A percentile compares a stretch with the other conserved stretches of the same genome.
phyloP scores from a whole-genome alignment of 1,139 yeast genomes.

The Geotrichum cucujoidarum region DNA sequence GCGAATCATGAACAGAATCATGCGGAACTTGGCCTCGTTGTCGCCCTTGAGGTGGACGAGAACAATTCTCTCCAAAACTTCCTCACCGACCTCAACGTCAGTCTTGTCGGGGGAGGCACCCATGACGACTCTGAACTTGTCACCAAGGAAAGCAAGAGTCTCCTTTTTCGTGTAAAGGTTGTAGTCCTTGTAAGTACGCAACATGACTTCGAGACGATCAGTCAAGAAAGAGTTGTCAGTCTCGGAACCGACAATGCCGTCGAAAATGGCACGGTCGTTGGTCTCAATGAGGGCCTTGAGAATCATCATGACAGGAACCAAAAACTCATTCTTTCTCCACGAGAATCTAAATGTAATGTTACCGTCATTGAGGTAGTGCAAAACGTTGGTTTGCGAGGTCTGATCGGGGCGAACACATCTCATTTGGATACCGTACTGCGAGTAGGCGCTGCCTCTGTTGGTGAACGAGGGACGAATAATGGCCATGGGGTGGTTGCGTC shows the following conservation, averaged over 20 bases:
- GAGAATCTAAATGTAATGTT: slow-evolving; percentile 94
- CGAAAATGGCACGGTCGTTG: slow-evolving; percentile 90
- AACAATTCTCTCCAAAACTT: slow-evolving; percentile 76
- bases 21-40: slow-evolving; percentile 72
- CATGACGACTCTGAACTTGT: slow-evolving; percentile 89
- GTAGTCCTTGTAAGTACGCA: slow-evolving; percentile 82
- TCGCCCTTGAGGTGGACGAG: slow-evolving; percentile 67
- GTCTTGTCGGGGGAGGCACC: slow-evolving; percentile 83
- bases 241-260: slow-evolving; percentile 91
- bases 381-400: slow-evolving; percentile 92
- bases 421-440: slow-evolving; percentile 88
- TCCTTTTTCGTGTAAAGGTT: slow-evolving; percentile 75
- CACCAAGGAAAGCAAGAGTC: slow-evolving; percentile 89
- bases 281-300: slow-evolving; percentile 86
- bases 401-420: slow-evolving; percentile 95
- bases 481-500: slow-evolving; percentile 98
- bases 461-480: slow-evolving; percentile 90
- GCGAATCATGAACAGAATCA: slow-evolving; percentile 90
- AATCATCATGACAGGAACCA: slow-evolving; percentile 90
- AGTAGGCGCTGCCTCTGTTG: slow-evolving; percentile 87
- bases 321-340: slow-evolving; percentile 93
- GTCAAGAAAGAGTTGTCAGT: slow-evolving; percentile 85
- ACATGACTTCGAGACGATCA: slow-evolving; percentile 90
- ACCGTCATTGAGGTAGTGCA: slow-evolving; percentile 93
- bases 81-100: slow-evolving; percentile 87